Evolutionary conservation across 495 filamentous ascomycete genomes (phyloP).

Genomic region (Lasiosphaeria hispida): DNA sequence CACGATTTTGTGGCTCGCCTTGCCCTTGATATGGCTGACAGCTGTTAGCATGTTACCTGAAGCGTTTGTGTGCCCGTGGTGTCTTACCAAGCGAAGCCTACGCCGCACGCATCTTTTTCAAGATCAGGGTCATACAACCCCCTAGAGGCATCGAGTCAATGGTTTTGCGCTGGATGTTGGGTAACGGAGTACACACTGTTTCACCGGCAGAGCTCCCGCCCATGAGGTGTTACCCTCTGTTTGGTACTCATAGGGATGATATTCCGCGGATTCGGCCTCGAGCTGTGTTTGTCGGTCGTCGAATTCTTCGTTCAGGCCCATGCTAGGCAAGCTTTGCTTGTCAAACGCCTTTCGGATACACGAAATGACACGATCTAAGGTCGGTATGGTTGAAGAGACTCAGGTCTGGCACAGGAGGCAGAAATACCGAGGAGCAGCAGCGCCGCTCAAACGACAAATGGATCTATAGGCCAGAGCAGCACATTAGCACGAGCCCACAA

Average conservation of each 20-base stretch:
- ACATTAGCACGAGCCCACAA: too few species aligned
- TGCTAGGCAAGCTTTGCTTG: constrained; percentile 52
- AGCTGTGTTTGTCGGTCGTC: constrained; percentile 54
- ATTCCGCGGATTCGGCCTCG: constrained; percentile 51
- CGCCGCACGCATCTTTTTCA: constrained; percentile 99
- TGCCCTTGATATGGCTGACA: constrained; percentile 91
- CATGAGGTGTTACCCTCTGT: constrained; percentile 86
- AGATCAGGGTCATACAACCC: constrained; percentile 94
- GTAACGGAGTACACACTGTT: constrained; percentile 59
- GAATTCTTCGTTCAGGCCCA: constrained; percentile 56
- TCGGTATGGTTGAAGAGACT: background rate
- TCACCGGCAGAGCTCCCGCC: constrained; percentile 91
- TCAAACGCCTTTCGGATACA: constrained; percentile 17
- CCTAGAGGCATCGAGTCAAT: constrained; percentile 22
- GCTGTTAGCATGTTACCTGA: constrained; percentile 7
- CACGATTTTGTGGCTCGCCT: constrained; percentile 96
- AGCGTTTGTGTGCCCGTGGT: background rate
- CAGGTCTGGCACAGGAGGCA: constrained; percentile 4
- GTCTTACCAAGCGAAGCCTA: constrained; percentile 96
- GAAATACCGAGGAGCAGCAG: constrained; percentile 13
- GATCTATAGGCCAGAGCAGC: background rate
- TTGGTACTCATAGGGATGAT: constrained; percentile 77
- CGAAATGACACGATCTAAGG: constrained; percentile 1
- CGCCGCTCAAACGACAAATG: constrained; percentile 10
- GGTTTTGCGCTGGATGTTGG: too few species aligned